These are phyloP conservation scores for Cyclostephanos tholiformis DNA, from an alignment of 108 stramenopile species.

Conservation along the genomic window DNA sequence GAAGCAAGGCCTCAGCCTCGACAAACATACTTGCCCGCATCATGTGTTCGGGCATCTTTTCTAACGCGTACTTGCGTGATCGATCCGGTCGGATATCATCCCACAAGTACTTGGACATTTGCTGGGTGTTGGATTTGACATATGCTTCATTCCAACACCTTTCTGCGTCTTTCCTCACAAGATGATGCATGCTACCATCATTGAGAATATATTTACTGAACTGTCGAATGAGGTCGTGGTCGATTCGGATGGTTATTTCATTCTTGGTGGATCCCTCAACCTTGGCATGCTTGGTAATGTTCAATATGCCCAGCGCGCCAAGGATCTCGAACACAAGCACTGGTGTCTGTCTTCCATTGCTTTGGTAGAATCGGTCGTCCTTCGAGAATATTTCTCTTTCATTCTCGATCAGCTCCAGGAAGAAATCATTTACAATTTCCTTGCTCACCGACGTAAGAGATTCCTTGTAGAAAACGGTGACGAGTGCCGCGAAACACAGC, in stretches of 20 bases:
- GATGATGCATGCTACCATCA: slow-evolving; percentile 51
- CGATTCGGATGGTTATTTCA: slow-evolving; percentile 68
- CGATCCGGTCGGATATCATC: slow-evolving; percentile 62
- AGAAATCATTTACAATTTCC: slow-evolving; percentile 60
- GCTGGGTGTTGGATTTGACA: slow-evolving; percentile 55
- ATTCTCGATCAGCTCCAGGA: slow-evolving; percentile 60
- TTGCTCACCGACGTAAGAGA: slow-evolving; percentile 57
- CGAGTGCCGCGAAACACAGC: slow-evolving; percentile 72
- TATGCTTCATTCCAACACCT: slow-evolving; percentile 71
- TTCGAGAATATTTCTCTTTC: slow-evolving; percentile 33
- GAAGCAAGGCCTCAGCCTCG: slow-evolving; percentile 58
- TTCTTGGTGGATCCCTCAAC: slow-evolving; percentile 12
- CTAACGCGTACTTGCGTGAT: slow-evolving; percentile 67
- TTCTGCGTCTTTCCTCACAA: slow-evolving; percentile 56
- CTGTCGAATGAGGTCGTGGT: slow-evolving; percentile 60
- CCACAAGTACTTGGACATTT: slow-evolving; percentile 51
- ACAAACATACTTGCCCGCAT: slow-evolving; percentile 69
- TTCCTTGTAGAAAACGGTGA: slow-evolving; percentile 64
- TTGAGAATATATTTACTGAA: slow-evolving; percentile 60
- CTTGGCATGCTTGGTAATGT: slow-evolving; percentile 42
- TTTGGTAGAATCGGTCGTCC: slow-evolving; percentile 58
- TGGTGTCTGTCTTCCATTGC: slow-evolving; percentile 68
- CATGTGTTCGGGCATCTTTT: slow-evolving; percentile 73
- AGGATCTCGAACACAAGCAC: slow-evolving; percentile 74
- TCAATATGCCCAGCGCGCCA: slow-evolving; percentile 68